phyloP scores from a whole-genome alignment of 164 flowering plant species.

The Umbilicus rupestris region DNA sequence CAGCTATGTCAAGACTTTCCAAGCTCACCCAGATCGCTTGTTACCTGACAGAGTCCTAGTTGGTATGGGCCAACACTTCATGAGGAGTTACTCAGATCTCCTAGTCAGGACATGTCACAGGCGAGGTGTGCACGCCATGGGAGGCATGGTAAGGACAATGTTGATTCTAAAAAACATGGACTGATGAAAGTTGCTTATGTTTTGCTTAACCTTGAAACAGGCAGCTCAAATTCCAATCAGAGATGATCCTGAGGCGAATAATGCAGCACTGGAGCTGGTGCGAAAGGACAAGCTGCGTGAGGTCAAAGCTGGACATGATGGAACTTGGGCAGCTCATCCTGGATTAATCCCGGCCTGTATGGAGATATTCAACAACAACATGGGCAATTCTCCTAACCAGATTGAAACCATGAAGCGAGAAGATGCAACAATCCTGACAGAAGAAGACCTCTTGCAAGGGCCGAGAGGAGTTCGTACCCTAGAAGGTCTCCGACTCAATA shows the following conservation, averaged over 20 bases:
- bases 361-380: constrained; percentile 60
- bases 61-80: constrained; percentile 82
- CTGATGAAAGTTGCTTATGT: no score
- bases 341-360: constrained; percentile 64
- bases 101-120: constrained; percentile 81
- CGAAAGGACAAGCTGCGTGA: constrained; percentile 80
- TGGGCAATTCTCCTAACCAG: constrained; percentile 53
- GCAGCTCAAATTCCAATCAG: constrained; percentile 93
- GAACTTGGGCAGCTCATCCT: constrained; percentile 97
- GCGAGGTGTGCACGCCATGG: constrained; percentile 95
- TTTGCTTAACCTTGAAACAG: constrained; percentile 29
- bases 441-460: constrained; percentile 59
- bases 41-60: constrained; percentile 78
- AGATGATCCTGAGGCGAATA: constrained; percentile 78
- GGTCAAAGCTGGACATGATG: constrained; percentile 84
- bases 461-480: constrained; percentile 67
- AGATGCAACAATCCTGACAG: constrained; percentile 47
- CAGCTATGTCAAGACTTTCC: constrained; percentile 93
- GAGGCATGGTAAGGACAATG: constrained; percentile 64
- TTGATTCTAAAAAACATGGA: not conserved
- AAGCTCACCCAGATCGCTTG: constrained; percentile 70
- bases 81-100: constrained; percentile 79
- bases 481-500: constrained; percentile 80
- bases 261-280: constrained; percentile 68
- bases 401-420: constrained; percentile 51